Evolutionary conservation across 2,329 filamentous ascomycete species (phyloP), one percentile per base, ranked within the genome.

Genomic region (Fusarium aywerte): DNA sequence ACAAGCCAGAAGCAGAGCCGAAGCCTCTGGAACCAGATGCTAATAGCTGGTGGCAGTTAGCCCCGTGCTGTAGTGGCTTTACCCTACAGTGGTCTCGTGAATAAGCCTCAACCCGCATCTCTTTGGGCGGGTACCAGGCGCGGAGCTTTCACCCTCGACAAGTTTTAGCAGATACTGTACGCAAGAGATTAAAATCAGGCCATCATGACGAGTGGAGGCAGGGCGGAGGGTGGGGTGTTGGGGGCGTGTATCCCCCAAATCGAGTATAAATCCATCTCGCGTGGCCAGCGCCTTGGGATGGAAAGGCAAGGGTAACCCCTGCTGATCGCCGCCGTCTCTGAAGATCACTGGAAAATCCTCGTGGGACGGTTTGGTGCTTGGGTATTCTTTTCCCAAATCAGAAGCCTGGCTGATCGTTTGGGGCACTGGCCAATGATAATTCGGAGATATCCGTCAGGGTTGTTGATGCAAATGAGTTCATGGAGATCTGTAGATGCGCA

Each of bases 181-280:
- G 43, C 70, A 68, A 74, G 69, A 74, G 68, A 73, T 73, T 73
- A 68, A 55, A 53, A 72, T 74, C 72, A 73, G 68, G 43, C 71
- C 73, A 74, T 61, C 66, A 67, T 74, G 65, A 63, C 64, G 55
- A 73, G 72, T 60, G 63, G 68, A 63, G 42, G 50, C 43, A 54
- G 52, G 43, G 48, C 20, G 38, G 59, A 47, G 57, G 58, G 58
- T n/a, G 48, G 57, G 18, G 57, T 53, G 40, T n/a, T 8, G 7
- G 29, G 55, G 18, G 50, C 20, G 62, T 54, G 49, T 31, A 21
- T 47, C 53, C 29, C 53, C 42, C 56, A 39, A 74, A 74, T 74
- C 72, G 65, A 69, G 68, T 45, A 51, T 73, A 73, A 72, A 62
- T 63, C 72, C 72, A 72, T 73, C 72, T 74, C 73, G 73, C 73